A percentile compares a stretch with the other conserved stretches of the same genome.
Conservation (phyloP, 106 monocot species). For the Cymbidium sinense region DNA sequence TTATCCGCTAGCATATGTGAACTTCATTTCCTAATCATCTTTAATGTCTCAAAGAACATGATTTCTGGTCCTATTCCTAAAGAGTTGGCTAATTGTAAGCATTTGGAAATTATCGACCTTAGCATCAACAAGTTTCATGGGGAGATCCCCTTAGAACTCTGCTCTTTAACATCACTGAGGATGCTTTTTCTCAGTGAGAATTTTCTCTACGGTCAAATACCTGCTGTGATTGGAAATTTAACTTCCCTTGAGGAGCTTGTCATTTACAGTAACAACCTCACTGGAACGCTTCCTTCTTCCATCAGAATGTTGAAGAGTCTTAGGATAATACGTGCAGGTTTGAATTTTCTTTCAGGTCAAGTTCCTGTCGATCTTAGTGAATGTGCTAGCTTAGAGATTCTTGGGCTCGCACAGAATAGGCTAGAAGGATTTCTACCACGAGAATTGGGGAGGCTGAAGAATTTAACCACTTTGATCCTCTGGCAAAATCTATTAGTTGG, state of each 20-base stretch:
- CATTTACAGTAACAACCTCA: constrained; percentile 81
- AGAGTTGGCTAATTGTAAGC: constrained; percentile 28
- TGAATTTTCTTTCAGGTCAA: constrained; percentile 51
- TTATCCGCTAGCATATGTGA: constrained; percentile 44
- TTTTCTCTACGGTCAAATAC: constrained; percentile 53
- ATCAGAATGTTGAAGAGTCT: constrained; percentile 38
- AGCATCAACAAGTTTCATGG: constrained; percentile 67
- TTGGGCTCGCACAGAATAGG: constrained; percentile 61
- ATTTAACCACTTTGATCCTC: constrained; percentile 65
- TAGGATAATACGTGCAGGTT: constrained; percentile 62
- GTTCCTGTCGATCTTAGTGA: constrained; percentile 53
- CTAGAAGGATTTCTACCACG: constrained; percentile 41
- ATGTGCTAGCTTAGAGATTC: constrained; percentile 48
- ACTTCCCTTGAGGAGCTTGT: constrained; percentile 57
- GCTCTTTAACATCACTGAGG: constrained; percentile 22
- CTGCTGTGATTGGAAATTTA: constrained; percentile 38
- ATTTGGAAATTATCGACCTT: constrained; percentile 53
- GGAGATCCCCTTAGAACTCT: constrained; percentile 42
- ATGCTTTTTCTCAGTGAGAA: constrained; percentile 78
- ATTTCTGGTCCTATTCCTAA: constrained; percentile 46
- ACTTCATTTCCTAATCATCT: constrained; percentile 25
- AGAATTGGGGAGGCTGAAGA: constrained; percentile 42
- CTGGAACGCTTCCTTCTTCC: constrained; percentile 56
- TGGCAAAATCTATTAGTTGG: constrained; percentile 64
- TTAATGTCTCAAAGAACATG: constrained; percentile 54